Evolutionary conservation across 345 rosid genomes (phyloP), one percentile per base, ranked within the genome.

Genomic region (Boechera retrofracta): DNA sequence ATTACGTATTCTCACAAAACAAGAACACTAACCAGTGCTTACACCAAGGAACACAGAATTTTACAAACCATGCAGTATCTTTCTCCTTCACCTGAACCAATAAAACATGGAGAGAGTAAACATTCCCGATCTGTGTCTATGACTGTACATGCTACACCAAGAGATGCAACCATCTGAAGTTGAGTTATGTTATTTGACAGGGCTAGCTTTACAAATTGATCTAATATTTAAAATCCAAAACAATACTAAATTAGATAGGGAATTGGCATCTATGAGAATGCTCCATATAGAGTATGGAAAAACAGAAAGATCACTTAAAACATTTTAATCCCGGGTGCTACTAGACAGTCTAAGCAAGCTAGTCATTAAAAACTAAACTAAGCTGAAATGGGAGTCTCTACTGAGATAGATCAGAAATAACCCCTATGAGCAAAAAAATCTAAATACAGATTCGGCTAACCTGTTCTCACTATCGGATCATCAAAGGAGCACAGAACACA

Each of bases 1-100:
- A 59, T 16, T 9, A 41, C 4, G 1, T 31, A 61, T 2, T 52
- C 2, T 49, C 3, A 12, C 0, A 15, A 29, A 54, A 52, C 15
- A 75, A 64, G 76, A 29, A 69, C 31, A 71, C 83, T 87, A 82
- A 95, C 99, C 99, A 95, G 71, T 95, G 99, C 87, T 95, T 95
- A 72, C 98, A 95, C 99, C 99, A 92, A 31, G 98, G 97, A 60
- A 95, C 98, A 73, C 99, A 95, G 66, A 95, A 95, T 60, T 95
- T 92, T 60, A 95, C 96, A 71, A 95, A 92, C 99, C 98, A 95
- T 0, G 87, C 88, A 10, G 98, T 95, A 79, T 92, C 98, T 82
- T 89, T 95, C 85, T 95, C 99, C 87, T 95, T 95, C 75, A 92
- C 86, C 98, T 94, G 64, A 65, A 70, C 1, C 55, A 77, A 59